A percentile compares a stretch with the other conserved stretches of the same genome.
These are phyloP conservation scores for Trametes sp. DNA, from an alignment of 1,284 basidiomycete genomes.

Conservation along the genomic window DNA sequence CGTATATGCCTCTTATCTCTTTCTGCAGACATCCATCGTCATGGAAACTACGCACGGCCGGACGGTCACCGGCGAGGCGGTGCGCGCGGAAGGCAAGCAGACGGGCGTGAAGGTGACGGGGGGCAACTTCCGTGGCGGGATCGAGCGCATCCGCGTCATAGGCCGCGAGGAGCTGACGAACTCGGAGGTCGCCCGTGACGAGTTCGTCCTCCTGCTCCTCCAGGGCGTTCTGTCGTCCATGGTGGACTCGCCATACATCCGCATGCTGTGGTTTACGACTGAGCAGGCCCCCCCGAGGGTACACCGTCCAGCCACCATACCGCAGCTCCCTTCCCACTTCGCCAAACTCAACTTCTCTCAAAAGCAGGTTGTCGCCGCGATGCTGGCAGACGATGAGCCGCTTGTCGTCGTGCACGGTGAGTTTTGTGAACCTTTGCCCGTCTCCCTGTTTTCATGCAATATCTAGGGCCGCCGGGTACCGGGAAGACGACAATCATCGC, in stretches of 20 bases:
- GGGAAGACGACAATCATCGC: constrained; percentile 49
- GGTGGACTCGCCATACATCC: constrained; percentile 7
- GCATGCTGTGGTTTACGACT: constrained; percentile 13
- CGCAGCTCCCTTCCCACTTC: constrained; percentile 10
- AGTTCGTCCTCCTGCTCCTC: constrained; percentile 19
- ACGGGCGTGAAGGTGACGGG: constrained; percentile 15
- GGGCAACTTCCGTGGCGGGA: constrained; percentile 10
- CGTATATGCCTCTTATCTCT: background rate
- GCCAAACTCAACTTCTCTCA: constrained; percentile 32
- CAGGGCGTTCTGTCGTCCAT: background rate
- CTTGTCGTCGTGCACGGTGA: constrained; percentile 31
- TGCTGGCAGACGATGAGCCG: constrained; percentile 13
- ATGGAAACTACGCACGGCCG: constrained; percentile 20
- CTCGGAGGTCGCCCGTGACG: constrained; percentile 25
- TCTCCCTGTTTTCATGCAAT: no score
- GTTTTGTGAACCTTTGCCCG: background rate
- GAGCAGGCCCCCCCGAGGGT: background rate
- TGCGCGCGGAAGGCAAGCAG: constrained; percentile 16
- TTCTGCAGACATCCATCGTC: constrained; percentile 7
- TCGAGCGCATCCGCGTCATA: constrained; percentile 27
- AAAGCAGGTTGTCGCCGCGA: constrained; percentile 21
- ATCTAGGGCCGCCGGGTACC: constrained; percentile 35
- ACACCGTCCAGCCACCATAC: constrained; percentile 1
- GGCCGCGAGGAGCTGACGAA: constrained; percentile 26
- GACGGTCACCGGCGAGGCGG: constrained; percentile 13